A percentile compares a stretch with the other conserved stretches of the same genome.
Evolutionary conservation across 495 filamentous ascomycete genomes (phyloP).

Genomic region (Podospora pseudocomata): DNA sequence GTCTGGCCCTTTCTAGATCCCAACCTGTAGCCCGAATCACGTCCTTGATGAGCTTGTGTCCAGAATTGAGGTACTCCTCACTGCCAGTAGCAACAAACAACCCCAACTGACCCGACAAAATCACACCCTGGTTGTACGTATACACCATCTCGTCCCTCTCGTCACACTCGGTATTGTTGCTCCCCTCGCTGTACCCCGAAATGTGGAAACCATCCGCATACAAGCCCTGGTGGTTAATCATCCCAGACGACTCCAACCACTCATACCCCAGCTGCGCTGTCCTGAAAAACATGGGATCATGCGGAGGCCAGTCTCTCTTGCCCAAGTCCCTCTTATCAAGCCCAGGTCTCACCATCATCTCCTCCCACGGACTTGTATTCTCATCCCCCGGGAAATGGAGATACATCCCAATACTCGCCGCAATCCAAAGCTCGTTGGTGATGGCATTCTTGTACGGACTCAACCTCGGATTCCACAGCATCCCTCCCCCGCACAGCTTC

Average conservation of each 20-base stretch:
- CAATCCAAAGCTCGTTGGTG: slow-evolving; percentile 87
- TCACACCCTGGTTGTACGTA: slow-evolving; percentile 93
- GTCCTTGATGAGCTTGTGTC: slow-evolving; percentile 66
- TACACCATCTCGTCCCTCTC: slow-evolving; percentile 82
- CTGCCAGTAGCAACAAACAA: slow-evolving; percentile 72
- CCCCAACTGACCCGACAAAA: slow-evolving; percentile 80
- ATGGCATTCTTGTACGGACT: slow-evolving; percentile 95
- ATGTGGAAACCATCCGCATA: slow-evolving; percentile 93
- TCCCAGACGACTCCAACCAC: slow-evolving; percentile 75
- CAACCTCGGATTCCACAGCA: slow-evolving; percentile 85
- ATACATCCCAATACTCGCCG: slow-evolving; percentile 86
- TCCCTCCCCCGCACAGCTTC: slow-evolving; percentile 78
- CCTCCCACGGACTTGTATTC: slow-evolving; percentile 59
- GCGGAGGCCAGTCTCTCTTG: slow-evolving; percentile 34
- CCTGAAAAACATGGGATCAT: slow-evolving; percentile 62
- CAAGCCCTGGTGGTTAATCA: slow-evolving; percentile 76
- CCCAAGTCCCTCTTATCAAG: background rate
- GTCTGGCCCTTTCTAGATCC: slow-evolving; percentile 37
- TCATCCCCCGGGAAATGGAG: slow-evolving; percentile 79
- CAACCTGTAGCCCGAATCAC: slow-evolving; percentile 78
- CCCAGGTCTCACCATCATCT: background rate
- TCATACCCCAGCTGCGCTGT: slow-evolving; percentile 73
- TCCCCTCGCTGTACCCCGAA: slow-evolving; percentile 52
- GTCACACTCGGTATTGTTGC: slow-evolving; percentile 62
- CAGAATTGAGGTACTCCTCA: slow-evolving; percentile 67